Conservation (phyloP, 495 filamentous ascomycete species). For the Penicillium cinerascens region DNA sequence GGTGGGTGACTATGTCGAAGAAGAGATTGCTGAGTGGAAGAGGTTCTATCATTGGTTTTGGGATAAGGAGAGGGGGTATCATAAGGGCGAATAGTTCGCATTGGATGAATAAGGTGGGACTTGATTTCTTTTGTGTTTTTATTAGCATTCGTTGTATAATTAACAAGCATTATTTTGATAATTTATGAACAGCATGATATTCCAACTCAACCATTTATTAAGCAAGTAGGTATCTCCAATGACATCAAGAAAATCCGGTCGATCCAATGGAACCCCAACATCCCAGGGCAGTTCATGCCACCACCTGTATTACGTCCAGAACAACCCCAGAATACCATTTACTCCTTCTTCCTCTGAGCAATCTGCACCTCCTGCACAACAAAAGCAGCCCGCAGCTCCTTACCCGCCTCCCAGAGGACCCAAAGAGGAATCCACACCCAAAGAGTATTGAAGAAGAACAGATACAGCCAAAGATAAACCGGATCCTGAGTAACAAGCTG, state of each 20-base stretch:
- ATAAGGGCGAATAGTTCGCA: slow-evolving; percentile 11
- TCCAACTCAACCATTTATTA: neutral
- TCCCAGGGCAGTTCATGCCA: no score
- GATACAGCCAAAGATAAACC: slow-evolving; percentile 84
- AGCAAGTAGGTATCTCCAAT: neutral
- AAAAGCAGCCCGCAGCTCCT: slow-evolving; percentile 59
- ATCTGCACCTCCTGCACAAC: slow-evolving; percentile 16
- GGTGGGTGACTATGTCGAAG: slow-evolving; percentile 48
- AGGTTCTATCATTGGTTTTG: slow-evolving; percentile 48
- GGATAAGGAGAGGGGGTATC: slow-evolving; percentile 25
- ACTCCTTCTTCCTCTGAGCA: slow-evolving; percentile 13
- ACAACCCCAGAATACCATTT: neutral
- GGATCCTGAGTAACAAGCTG: slow-evolving; percentile 78
- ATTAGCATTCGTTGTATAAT: neutral
- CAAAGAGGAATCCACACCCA: slow-evolving; percentile 84
- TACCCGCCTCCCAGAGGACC: slow-evolving; percentile 64
- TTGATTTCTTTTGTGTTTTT: slow-evolving; percentile 1
- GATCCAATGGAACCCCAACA: no score
- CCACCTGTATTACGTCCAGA: neutral
- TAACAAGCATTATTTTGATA: neutral
- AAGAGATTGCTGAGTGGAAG: slow-evolving; percentile 41
- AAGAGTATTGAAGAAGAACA: slow-evolving; percentile 87
- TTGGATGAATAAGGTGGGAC: neutral
- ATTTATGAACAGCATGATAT: neutral
- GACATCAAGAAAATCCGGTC: neutral